Conservation (phyloP, 2,329 filamentous ascomycete genomes). For the Sordariomycetes sp. region DNA sequence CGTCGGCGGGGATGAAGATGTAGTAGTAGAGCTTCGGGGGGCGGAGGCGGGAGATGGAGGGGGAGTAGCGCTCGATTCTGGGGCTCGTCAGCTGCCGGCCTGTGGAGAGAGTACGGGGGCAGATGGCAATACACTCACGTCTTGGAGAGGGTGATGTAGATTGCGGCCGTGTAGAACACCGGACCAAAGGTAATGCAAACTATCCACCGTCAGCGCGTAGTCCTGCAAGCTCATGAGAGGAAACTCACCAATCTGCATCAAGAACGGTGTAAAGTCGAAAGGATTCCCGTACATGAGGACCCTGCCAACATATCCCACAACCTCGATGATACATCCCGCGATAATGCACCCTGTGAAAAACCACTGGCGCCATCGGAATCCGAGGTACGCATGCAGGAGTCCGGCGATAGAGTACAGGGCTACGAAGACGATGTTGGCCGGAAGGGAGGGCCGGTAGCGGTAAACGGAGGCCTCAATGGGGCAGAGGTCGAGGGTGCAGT, state of each 20-base stretch:
- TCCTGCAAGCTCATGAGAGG: neutral
- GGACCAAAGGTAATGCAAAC: slow-evolving; percentile 29
- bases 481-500: slow-evolving; percentile 31
- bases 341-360: slow-evolving; percentile 38
- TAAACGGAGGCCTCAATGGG: slow-evolving; percentile 29
- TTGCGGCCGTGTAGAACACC: slow-evolving; percentile 42
- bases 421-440: slow-evolving; percentile 37
- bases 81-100: slow-evolving; percentile 15
- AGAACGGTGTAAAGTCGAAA: slow-evolving; percentile 44
- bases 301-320: slow-evolving; percentile 49
- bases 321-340: slow-evolving; percentile 40
- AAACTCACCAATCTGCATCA: slow-evolving; percentile 47
- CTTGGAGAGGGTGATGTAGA: slow-evolving; percentile 48
- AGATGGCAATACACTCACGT: slow-evolving; percentile 8
- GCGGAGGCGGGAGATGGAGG: slow-evolving; percentile 25
- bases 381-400: slow-evolving; percentile 29
- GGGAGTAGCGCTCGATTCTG: slow-evolving; percentile 11
- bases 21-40: slow-evolving; percentile 26
- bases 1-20: slow-evolving; percentile 40
- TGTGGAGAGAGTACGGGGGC: neutral
- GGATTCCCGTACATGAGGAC: slow-evolving; percentile 43
- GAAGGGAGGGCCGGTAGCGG: slow-evolving; percentile 37
- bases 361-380: slow-evolving; percentile 30
- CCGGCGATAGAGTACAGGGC: slow-evolving; percentile 33
- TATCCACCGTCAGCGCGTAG: neutral